Percentiles rank a stretch among this genome's conserved stretches.
Conservation (phyloP, 192 early-diverging fungal genomes). For the Allomyces javanicus region DNA sequence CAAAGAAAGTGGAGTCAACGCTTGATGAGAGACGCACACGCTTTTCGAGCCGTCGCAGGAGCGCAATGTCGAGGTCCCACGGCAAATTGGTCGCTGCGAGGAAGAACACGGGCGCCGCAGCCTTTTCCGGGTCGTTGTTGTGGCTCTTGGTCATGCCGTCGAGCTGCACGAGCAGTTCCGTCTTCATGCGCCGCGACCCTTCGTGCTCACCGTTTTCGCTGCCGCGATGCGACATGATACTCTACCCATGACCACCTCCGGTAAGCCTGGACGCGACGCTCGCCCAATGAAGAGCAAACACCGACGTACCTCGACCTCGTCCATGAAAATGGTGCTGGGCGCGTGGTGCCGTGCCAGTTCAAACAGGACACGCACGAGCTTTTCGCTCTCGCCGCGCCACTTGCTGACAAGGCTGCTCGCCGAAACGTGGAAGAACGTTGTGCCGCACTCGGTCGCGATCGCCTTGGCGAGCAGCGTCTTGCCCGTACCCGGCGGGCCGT, state of each 20-base stretch:
- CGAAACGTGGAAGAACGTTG: constrained; percentile 70
- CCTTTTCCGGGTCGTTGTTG: constrained; percentile 2
- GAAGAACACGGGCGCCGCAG: constrained; percentile 17
- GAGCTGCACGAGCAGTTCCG: constrained; percentile 37
- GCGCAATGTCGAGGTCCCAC: constrained; percentile 36
- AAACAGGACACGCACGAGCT: constrained; percentile 97
- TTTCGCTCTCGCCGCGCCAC: constrained; percentile 96
- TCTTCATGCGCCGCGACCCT: constrained; percentile 35
- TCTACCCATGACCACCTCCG: not conserved
- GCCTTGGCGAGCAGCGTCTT: constrained; percentile 35
- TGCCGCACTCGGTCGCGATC: constrained; percentile 35
- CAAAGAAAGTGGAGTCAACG: not conserved
- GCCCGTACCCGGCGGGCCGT: constrained; percentile 30
- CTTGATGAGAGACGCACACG: constrained; percentile 7
- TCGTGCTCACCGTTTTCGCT: constrained; percentile 30
- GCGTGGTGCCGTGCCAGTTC: constrained; percentile 37
- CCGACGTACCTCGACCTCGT: constrained; percentile 23
- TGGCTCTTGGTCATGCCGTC: constrained; percentile 25
- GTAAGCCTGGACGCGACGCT: too few relatives aligned
- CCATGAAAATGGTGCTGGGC: constrained; percentile 33
- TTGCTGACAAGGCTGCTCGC: constrained; percentile 98
- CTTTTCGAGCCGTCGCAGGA: constrained; percentile 33
- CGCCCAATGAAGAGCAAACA: not conserved
- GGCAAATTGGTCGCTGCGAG: constrained; percentile 32
- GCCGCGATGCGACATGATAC: constrained; percentile 29